Evolutionary conservation across 495 filamentous ascomycete genomes (phyloP), one percentile per base, ranked within the genome.

Genomic region (Xylaria intraflava): DNA sequence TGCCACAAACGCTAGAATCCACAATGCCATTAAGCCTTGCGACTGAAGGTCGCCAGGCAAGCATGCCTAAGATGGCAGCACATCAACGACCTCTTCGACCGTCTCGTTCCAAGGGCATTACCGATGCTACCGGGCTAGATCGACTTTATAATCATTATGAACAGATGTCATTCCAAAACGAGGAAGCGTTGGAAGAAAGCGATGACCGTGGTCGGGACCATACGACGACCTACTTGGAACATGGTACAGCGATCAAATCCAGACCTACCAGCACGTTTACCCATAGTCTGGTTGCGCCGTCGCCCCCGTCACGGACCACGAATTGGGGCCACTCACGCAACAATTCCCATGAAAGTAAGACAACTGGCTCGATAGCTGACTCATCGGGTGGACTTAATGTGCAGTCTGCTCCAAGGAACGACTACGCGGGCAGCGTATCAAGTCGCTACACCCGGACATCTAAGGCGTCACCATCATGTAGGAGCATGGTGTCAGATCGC

Each of bases 121-220:
- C 57, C 16, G 62, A 71, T 43, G 58, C 61, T 22, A 51, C 56
- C 6, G 63, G 68, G 6, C 53, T 76, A 9, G 58, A 71, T 35
- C 66, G 73, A 27, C 65, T 79, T 7, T 79, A 81, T 55, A 68
- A 79, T 45, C 72, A 78, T 57, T 80, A 81, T 54, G 76, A 81
- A 48, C 69, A 76, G 55, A 69, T 71, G 55, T 68, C 74, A 2
- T 73, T 77, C 41, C 65, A 68, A 3, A 56, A 71, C 29, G 61
- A 62, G 9, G 46, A 29, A 8, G 46, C 49, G 0, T 55, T 78
- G 58, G 68, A 62, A n/a, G 62, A 65, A 51, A 68, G 66, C 24
- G 51, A 52, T 47, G 57, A 53, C 20, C 22, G 14, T 6, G 45
- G 61, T 49, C 51, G 12, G 27, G 41, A 23, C 12, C 38, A 50